Evolutionary conservation across 768 basidiomycete genomes (phyloP).

Genomic region (Ramaria sp.): DNA sequence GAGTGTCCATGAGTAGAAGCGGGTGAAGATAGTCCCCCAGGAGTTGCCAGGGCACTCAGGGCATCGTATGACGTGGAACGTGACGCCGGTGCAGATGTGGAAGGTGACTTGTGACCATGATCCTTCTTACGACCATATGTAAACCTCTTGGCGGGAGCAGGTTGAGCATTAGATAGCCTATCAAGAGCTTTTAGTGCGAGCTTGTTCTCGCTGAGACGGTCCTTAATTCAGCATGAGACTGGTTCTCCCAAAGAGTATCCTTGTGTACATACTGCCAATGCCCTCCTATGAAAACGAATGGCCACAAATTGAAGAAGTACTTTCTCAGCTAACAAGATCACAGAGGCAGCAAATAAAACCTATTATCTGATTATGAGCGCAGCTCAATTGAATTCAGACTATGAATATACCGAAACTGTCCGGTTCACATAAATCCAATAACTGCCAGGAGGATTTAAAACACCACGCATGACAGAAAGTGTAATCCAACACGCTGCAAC

Average conservation of each 20-base stretch:
- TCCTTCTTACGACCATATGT: not conserved
- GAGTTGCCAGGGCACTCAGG: not conserved
- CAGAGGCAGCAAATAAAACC: slow-evolving; percentile 33
- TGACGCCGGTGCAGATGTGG: not conserved
- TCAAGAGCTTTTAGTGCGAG: slow-evolving; percentile 63
- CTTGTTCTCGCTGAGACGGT: slow-evolving; percentile 60
- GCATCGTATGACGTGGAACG: slow-evolving; percentile 2
- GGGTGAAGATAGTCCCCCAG: not conserved
- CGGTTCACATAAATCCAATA: slow-evolving; percentile 66
- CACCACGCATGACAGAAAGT: slow-evolving; percentile 47
- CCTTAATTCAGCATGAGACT: slow-evolving; percentile 16
- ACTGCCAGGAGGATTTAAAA: slow-evolving; percentile 46
- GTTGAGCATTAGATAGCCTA: slow-evolving; percentile 56
- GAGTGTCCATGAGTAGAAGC: not conserved
- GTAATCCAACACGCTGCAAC: slow-evolving; percentile 67
- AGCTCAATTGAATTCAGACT: slow-evolving; percentile 22
- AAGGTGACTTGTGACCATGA: not conserved
- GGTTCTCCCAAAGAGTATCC: not conserved
- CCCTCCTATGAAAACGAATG: slow-evolving; percentile 71
- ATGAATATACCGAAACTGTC: slow-evolving; percentile 46
- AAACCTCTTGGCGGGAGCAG: slow-evolving; percentile 25
- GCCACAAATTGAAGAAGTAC: slow-evolving; percentile 65
- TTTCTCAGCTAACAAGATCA: slow-evolving; percentile 42
- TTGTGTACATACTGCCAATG: slow-evolving; percentile 32
- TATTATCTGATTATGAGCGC: slow-evolving; percentile 11